phyloP scores from a whole-genome alignment of 1,284 basidiomycete species.

The Austroboletus rostrupii region DNA sequence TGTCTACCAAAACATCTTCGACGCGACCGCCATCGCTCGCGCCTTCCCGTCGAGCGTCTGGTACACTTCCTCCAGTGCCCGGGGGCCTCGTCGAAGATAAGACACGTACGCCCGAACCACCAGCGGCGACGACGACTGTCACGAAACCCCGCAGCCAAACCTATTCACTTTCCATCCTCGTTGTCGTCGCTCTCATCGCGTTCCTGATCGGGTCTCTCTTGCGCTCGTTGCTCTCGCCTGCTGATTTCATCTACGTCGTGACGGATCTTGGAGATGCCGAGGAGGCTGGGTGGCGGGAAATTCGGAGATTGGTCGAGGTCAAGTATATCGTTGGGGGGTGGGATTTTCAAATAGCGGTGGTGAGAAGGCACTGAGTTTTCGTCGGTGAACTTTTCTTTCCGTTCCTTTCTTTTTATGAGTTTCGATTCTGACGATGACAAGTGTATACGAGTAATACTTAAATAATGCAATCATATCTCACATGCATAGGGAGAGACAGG shows the following conservation, averaged over 20 bases:
- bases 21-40: conserved; percentile 18
- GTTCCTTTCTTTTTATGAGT: neutral
- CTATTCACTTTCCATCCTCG: conserved; percentile 57
- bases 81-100: conserved; percentile 20
- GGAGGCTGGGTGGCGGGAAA: conserved; percentile 73
- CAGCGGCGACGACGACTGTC: neutral
- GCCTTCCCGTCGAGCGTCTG: conserved; percentile 26
- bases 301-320: conserved; percentile 73
- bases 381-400: neutral
- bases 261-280: conserved; percentile 51
- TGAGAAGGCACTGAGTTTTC: conserved; percentile 55
- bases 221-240: conserved; percentile 80
- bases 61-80: conserved; percentile 17
- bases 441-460: neutral
- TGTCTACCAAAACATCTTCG: conserved; percentile 8
- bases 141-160: conserved; percentile 6
- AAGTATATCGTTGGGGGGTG: conserved; percentile 75
- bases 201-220: conserved; percentile 90
- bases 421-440: conserved; percentile 8
- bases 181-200: conserved; percentile 81
- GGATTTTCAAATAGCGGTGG: conserved; percentile 79
- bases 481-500: too few species aligned
- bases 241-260: conserved; percentile 87
- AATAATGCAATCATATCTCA: neutral
- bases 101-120: neutral